Conservation (phyloP, 139 green algal genomes). For the Tetratostichococcus sp. region DNA sequence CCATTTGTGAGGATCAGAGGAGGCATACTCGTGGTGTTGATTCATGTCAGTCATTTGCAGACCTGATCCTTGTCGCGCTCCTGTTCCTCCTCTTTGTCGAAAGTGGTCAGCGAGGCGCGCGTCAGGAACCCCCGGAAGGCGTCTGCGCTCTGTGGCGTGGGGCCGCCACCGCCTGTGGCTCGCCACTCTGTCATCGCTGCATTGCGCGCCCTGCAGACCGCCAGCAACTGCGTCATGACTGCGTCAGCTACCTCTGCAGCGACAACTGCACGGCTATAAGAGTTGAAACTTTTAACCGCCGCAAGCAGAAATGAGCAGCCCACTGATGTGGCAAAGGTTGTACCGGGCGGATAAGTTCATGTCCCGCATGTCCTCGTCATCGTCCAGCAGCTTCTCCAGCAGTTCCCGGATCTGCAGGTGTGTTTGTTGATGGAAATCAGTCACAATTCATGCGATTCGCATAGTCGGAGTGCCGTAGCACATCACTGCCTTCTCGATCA, state of each 20-base stretch:
- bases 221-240: no score
- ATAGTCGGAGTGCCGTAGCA: no score
- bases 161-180: background rate
- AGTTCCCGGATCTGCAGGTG: slow-evolving; percentile 39
- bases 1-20: no score
- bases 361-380: slow-evolving; percentile 57
- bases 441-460: no score
- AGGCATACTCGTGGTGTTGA: no score
- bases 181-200: background rate
- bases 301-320: no score
- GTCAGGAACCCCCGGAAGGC: background rate
- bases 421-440: background rate
- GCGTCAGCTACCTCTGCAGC: no score
- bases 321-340: background rate
- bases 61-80: background rate
- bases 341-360: slow-evolving; percentile 48
- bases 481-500: no score
- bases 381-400: slow-evolving; percentile 58
- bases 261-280: no score
- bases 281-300: no score
- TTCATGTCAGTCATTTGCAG: background rate
- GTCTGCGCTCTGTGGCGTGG: background rate
- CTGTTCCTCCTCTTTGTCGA: background rate
- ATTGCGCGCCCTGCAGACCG: background rate
- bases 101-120: background rate